A percentile compares a stretch with the other conserved stretches of the same genome.
Evolutionary conservation across 257 asterid genomes (phyloP).

Genomic region (Solanum sparsipilum): DNA sequence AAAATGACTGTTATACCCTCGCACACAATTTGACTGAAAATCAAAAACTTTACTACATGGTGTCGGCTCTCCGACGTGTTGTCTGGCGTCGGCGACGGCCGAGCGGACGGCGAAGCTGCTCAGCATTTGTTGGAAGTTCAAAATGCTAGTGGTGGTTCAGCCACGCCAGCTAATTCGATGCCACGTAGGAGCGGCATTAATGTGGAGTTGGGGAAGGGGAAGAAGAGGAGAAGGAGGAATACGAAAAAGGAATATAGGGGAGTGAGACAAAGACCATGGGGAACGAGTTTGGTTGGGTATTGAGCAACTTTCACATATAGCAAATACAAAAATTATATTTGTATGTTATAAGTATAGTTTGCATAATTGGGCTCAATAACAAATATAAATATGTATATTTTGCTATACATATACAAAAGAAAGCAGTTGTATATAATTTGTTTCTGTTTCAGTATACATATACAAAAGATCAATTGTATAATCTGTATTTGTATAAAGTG

Average conservation of each 20-base stretch:
- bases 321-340: too few relatives aligned
- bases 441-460: too few relatives aligned
- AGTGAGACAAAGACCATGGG: slow-evolving; percentile 4
- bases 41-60: not conserved
- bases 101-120: not conserved
- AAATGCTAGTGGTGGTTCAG: not conserved
- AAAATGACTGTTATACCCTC: not conserved
- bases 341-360: too few relatives aligned
- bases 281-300: slow-evolving; percentile 10
- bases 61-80: not conserved
- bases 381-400: too few relatives aligned
- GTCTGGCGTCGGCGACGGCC: not conserved
- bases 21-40: not conserved
- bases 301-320: too few relatives aligned
- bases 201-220: not conserved
- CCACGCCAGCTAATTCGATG: not conserved
- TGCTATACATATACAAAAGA: too few relatives aligned
- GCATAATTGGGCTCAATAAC: too few relatives aligned
- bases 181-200: not conserved
- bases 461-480: too few relatives aligned
- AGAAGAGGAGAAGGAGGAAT: not conserved
- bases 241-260: slow-evolving; percentile 4
- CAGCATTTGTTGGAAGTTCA: not conserved
- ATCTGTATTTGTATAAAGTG: too few relatives aligned
- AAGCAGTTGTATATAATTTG: too few relatives aligned